Evolutionary conservation across 768 basidiomycete species (phyloP), one percentile per base, ranked within the genome.

Genomic region (Infundibulicybe gibba): DNA sequence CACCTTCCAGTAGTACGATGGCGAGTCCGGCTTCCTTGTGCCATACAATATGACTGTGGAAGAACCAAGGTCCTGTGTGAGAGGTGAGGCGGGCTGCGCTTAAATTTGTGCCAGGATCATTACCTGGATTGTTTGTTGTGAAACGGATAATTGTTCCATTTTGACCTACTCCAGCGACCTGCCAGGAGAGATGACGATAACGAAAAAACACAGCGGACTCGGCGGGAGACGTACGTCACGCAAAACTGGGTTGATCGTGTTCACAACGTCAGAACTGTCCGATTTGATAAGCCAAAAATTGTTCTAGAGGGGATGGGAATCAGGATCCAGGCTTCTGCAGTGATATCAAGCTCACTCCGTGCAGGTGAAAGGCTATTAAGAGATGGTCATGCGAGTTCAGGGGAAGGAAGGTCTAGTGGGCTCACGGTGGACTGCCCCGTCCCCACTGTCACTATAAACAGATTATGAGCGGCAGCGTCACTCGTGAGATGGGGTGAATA

Each of bases 201-300:
- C 15, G 9, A 31, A 21, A 17, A 31, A 19, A 20, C 25, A 30
- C 32, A 21, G 1, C 15, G 13, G 14, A 10, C 32, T 16, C 21
- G 6, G 15, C 20, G 12, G 16, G 31, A 25, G 25, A 19, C 54
- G 41, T 44, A 54, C 58, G 51, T 61, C 60, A 10, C 60, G 60
- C 20, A 52, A 52, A 37, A 60, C 53, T 6, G 84, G 85, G 60
- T 85, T 74, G 34, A 72, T 72, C 1, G 66, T 63, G 51, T 70
- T 70, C 19, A 61, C 57, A 32, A 25, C 40, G 9, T 58, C 54
- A 20, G 65, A 54, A 14, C 52, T 49, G 44, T 65, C 67, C 38
- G 55, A 66, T 52, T 74, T 70, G 46, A 75, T 56, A 14, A 74
- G 62, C 54, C 61, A 67, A 55, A 71, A 74, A 20, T 69, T 52